These are phyloP conservation scores for Annulohypoxylon maeteangense DNA, from an alignment of 495 filamentous ascomycete genomes.

Conservation along the genomic window DNA sequence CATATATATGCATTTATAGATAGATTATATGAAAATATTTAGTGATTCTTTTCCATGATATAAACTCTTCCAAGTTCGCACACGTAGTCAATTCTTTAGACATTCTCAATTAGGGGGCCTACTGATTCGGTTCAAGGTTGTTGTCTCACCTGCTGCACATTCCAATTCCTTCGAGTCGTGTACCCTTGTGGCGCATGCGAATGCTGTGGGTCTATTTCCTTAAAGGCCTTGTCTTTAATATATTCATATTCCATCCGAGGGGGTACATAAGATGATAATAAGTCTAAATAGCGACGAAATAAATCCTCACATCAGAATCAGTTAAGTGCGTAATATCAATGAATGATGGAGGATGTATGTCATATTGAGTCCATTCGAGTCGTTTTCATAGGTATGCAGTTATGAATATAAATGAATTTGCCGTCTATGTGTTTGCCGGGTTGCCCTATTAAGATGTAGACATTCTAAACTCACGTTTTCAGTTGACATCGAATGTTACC, in stretches of 20 bases:
- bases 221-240: not conserved
- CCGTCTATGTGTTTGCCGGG: slow-evolving; percentile 26
- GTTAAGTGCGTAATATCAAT: slow-evolving; percentile 24
- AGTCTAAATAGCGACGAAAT: not conserved
- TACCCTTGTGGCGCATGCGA: slow-evolving; percentile 18
- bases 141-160: slow-evolving; percentile 32
- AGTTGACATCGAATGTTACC: slow-evolving; percentile 44
- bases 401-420: slow-evolving; percentile 15
- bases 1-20: not conserved
- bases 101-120: not conserved
- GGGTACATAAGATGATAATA: not conserved
- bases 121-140: slow-evolving; percentile 5
- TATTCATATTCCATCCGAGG: not conserved
- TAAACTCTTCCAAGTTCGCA: not conserved
- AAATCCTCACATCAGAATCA: not conserved
- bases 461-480: slow-evolving; percentile 43
- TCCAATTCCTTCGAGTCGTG: slow-evolving; percentile 36
- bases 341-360: slow-evolving; percentile 21
- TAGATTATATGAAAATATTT: not conserved
- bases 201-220: slow-evolving; percentile 1
- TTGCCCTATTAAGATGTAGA: slow-evolving; percentile 35
- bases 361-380: not conserved
- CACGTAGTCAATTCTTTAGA: not conserved
- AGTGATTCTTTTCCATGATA: not conserved
- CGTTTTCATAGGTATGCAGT: not conserved